Percentiles rank a stretch among this genome's conserved stretches.
Evolutionary conservation across 1,139 yeast species (phyloP).

Genomic region (Kurtzmaniella quercitrusa): DNA sequence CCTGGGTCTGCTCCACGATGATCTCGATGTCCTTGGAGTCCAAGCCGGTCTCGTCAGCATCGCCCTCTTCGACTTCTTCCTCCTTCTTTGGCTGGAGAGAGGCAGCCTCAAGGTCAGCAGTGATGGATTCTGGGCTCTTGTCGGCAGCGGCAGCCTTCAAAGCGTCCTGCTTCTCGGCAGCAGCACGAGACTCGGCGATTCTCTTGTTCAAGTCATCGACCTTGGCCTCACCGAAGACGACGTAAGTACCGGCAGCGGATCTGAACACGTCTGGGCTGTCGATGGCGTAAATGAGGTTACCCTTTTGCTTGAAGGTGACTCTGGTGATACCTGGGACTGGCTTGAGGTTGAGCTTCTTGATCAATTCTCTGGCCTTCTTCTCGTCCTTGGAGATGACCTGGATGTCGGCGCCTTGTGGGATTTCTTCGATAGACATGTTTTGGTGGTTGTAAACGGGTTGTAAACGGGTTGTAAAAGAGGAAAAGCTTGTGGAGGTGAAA

Average conservation of each 20-base stretch:
- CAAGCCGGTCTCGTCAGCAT: slow-evolving; percentile 75
- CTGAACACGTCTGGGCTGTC: slow-evolving; percentile 94
- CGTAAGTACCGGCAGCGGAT: slow-evolving; percentile 90
- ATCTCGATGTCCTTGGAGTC: slow-evolving; percentile 75
- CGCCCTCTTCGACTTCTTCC: slow-evolving; percentile 62
- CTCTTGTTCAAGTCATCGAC: slow-evolving; percentile 86
- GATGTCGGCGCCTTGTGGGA: slow-evolving; percentile 88
- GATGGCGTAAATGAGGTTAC: slow-evolving; percentile 89
- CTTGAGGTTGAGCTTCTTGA: slow-evolving; percentile 87
- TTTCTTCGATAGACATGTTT: slow-evolving; percentile 53
- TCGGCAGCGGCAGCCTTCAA: slow-evolving; percentile 55
- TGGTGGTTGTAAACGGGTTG: not conserved
- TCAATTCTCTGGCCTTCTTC: slow-evolving; percentile 91
- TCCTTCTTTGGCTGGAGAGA: slow-evolving; percentile 45
- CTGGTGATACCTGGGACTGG: slow-evolving; percentile 90
- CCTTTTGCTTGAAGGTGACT: slow-evolving; percentile 94
- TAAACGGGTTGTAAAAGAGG: not conserved
- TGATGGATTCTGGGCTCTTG: slow-evolving; percentile 73
- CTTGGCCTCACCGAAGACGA: slow-evolving; percentile 97
- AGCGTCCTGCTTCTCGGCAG: slow-evolving; percentile 53
- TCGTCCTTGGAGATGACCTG: slow-evolving; percentile 84
- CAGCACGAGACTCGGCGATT: slow-evolving; percentile 58
- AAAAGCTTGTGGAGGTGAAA: too few species aligned
- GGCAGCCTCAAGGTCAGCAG: slow-evolving; percentile 87
- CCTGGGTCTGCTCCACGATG: slow-evolving; percentile 86